Evolutionary conservation across 106 monocot species (phyloP), one percentile per base, ranked within the genome.

Genomic region (Apostasia ramifera): DNA sequence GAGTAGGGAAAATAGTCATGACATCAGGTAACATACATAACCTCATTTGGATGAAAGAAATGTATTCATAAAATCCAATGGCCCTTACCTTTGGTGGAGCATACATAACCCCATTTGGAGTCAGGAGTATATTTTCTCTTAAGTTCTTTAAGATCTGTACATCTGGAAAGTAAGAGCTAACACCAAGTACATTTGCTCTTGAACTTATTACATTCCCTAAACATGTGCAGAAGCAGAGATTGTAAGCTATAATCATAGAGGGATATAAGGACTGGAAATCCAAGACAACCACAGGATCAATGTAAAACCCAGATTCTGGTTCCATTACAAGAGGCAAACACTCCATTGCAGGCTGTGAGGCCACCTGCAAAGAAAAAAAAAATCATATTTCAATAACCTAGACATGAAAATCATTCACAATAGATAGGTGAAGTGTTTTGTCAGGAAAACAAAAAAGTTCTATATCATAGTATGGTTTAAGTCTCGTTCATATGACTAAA

Each of bases 171-270:
- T 82, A 97, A 68, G 86, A 85, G 74, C 78, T 86, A 37, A 92
- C 87, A 69, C 97, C 97, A 61, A 97, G 84, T 75, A 89, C 67
- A 57, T 76, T 82, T 70, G 71, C 69, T 73, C 73, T 85, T 8
- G 84, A 87, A 57, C 92, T 70, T 44, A 82, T 9, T 42, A 86
- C 76, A 75, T 89, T 85, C 1, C 97, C 97, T 80, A 97, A 81
- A 59, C 97, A 97, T 8, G 97, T 92, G 57, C 66, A 87, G 51
- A 73, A 97, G 69, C 97, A 97, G 15, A 97, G 80, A 63, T 97
- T 97, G 74, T 97, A 97, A 58, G 89, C 97, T 74, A 97, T 97
- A 74, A 97, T 92, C 97, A 97, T 97, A 37, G 97, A 97, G 63
- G 97, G 97, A 73, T 97, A 97, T 61, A 97, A 84, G 41, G 97